A percentile compares a stretch with the other conserved stretches of the same genome.
phyloP scores from a whole-genome alignment of 164 flowering plant species.

The Vitis rupestris region DNA sequence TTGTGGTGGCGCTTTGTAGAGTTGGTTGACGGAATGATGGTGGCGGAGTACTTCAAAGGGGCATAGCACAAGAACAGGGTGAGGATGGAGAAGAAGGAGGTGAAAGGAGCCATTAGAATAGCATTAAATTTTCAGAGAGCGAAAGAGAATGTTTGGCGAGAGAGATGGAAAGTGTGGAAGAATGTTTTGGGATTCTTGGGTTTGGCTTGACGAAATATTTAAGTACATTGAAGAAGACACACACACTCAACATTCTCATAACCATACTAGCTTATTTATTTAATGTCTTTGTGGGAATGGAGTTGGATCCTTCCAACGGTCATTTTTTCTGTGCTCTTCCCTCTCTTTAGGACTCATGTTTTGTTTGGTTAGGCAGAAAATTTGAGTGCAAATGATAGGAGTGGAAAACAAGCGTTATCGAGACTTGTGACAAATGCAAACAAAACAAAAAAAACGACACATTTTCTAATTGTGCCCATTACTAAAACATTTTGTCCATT shows the following conservation, averaged over 20 bases:
- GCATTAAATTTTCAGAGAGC: constrained; percentile 4
- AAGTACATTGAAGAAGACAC: neutral
- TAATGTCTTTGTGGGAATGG: neutral
- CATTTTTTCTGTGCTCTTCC: constrained; percentile 19
- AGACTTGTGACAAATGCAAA: too few relatives aligned
- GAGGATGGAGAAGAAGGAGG: neutral
- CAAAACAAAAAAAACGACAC: too few relatives aligned
- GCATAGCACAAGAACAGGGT: neutral
- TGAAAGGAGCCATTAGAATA: constrained; percentile 15
- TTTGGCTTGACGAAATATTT: too few relatives aligned
- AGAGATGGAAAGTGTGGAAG: neutral
- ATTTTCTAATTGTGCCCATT: too few relatives aligned
- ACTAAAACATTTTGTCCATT: too few relatives aligned
- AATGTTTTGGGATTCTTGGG: neutral
- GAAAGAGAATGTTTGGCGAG: neutral
- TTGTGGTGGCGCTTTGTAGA: constrained; percentile 31
- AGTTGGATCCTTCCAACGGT: constrained; percentile 29
- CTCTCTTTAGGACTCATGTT: neutral
- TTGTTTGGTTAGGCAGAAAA: too few relatives aligned
- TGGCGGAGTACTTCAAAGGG: neutral
- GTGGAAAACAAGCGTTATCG: too few relatives aligned
- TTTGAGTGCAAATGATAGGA: too few relatives aligned
- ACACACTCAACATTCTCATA: neutral
- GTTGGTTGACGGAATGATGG: constrained; percentile 4
- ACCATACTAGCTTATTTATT: neutral